Base-by-base conservation (phyloP, 2,329 filamentous ascomycete genomes). In the Xylaria sp. region DNA sequence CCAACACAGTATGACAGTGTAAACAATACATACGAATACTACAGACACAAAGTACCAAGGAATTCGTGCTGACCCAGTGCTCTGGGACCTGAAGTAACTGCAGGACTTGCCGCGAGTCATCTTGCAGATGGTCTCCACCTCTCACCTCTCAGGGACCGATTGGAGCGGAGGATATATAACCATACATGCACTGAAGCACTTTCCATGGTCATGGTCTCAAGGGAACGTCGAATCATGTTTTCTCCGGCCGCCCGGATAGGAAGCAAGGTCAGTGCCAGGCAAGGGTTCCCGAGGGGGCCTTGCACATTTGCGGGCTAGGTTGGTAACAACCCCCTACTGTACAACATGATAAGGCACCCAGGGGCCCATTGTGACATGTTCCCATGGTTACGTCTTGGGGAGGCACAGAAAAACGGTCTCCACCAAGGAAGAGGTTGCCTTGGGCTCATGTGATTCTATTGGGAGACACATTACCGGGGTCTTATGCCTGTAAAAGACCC, bases 181-280 rank as follows among this genome's bases (percentile, higher is more conserved):
- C 34, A 26, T 42, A 39, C 47, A 41, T 26, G 47, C 46, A 26
- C 34, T 39, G 19, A 44, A 24, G 21, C 11, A 13, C 19, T 37
- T 29, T 21, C 18, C 41, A 58, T 42, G 54, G 40, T 53, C 29
- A 49, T 45, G 37, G 48, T 11, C 19, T 24, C 7, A 7, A 34
- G 11, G 39, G n/a, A 44, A 40, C 19, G 19, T 55, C 57, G 54
- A 60, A 60, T 57, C 16, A 44, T 44, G 22, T 55, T 48, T 3
- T 22, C 49, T 39, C 37, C 26, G 19, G 17, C 22, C 39, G 5
- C 57, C 44, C 21, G 24, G 57, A 55, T 26, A 44, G 54, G 57
- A 60, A 60, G 57, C 22, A 34, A 8, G 21, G 6, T 41, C 34
- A 16, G 46, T 16, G 22, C 39, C 22, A 39, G 39, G 45, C 42